Base-by-base conservation (phyloP, 176 grass and related monocot genomes). In the Oryza glumipatula region DNA sequence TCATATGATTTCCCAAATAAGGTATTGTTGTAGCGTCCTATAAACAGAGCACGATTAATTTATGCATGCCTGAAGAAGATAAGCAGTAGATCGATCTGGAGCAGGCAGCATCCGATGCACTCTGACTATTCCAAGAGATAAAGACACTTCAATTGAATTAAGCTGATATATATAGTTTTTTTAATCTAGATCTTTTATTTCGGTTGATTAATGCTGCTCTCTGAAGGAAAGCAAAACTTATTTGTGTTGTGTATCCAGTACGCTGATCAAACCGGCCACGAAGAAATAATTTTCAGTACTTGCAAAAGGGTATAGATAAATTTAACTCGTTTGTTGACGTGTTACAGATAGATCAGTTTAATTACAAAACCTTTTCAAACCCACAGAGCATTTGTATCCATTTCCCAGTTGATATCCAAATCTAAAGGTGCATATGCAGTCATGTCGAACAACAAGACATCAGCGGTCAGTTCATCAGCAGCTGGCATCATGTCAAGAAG, bases 401-500 rank as follows among this genome's bases (percentile, higher is more conserved):
- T 82, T 36, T 16, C 68, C 68, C 80, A 82, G 4, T 45, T 44
- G 3, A 23, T 45, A 5, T 54, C 68, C 68, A 72, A 30, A 60
- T 32, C 51, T 5, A 82, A 61, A 1, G 68, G 68, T 43, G 24
- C 7, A 41, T 41, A 41, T 41, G 39, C 7, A 41, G 39, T 8
- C 39, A 41, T 41, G 7, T 41, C 39, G 1, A 41, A 41, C 39
- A 41, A 8, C 39, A 39, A 39, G 38, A 41, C 39, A 8, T 41
- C 39, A 8, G 39, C 8, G 39, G 49, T 11, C n/a, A 82, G 11
- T 10, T 63, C 68, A 30, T 24, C n/a, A 24, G 68, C 5, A 9
- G 54, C 19, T 9, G 54, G 54, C 19, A 60, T n/a, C 49, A 72
- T 72, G 35, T 72, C 80, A 16, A 82, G 51, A n/a, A 72, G 80